Evolutionary conservation across 306 rosid genomes (phyloP), one percentile per base, ranked within the genome.

Genomic region (Cyclanthera cordifolia): DNA sequence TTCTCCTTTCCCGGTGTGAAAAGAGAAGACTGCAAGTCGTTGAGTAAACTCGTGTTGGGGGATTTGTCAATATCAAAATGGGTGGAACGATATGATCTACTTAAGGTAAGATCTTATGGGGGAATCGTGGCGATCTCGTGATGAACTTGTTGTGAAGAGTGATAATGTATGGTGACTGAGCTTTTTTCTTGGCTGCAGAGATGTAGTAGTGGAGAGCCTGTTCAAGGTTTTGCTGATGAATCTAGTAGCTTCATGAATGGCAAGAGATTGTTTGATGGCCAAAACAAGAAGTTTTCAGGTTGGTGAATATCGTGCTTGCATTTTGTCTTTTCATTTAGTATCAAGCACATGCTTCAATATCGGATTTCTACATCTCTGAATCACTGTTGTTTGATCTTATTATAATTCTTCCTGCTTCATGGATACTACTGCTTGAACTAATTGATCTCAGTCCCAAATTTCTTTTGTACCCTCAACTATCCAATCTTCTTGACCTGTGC

Each of bases 271-370:
- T 72, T 50, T 32, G 99, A 85, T 67, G 75, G 71, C 75, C 85
- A 87, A 74, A 82, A 74, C 77, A 83, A 86, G 50, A 90, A 77
- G 47, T 79, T 86, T 72, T 82, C 89, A 88, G 99, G 99, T 94
- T 74, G 75, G 89, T 75, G 21, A 66, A 66, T 45, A 66, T 24
- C 34, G 46, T 47, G 15, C 34, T 66, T 47, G 15, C 4, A 13
- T 66, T 3, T 46, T 28, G 20, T 65, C 39, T 46, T 4, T 21
- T 63, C 69, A 63, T 19, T 19, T 41, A 12, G 52, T 39, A 12
- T 39, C 47, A 39, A 41, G 5, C 32, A 39, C 30, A 37, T 63
- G 69, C 32, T 41, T 63, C 48, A 37, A 17, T 34, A 34, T 34
- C 5, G 41, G 41, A n/a, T 64, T 41, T 43, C 53, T 64, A 64